Base-by-base conservation (phyloP, 352 stramenopile genomes). In the Pythium insidiosum region DNA sequence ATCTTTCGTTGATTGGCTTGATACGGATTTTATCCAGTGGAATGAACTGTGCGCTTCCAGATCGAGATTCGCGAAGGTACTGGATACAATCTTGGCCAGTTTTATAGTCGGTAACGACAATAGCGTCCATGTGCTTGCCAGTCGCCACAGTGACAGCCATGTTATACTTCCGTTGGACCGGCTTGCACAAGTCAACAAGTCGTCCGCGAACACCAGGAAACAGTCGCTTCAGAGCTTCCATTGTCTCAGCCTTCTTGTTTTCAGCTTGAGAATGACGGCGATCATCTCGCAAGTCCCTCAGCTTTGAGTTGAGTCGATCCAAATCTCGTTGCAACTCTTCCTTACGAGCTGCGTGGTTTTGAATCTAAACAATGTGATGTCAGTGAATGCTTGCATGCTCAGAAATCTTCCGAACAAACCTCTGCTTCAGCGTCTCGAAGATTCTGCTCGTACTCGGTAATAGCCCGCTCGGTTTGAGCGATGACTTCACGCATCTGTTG, bases 91-190 rank as follows among this genome's bases (percentile, higher is more conserved):
- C 79, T 65, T 90, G 74, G 2, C 64, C 79, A 20, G 76, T 94
- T 43, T 80, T 85, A 50, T 84, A 84, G 38, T 94, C 74, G 1
- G 38, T 44, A 12, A 94, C 81, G 39, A 94, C 81, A 25, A 94
- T 70, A 16, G 84, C 76, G 53, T 99, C 95, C 91, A 98, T 98
- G 66, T 98, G 87, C 44, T 97, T 98, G 36, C 96, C 96, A n/a
- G 88, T 95, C 22, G 95, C 96, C 2, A 98, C 92, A 1, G 93
- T 97, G 18, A 99, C 91, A 19, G 95, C 96, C 60, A 98, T 84
- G 62, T 98, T 97, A 72, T 98, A 99, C 49, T 96, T 93, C 26
- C 91, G 72, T 57, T 98, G 92, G 16, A 92, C 87, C 1, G 97
- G 96, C 35, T 95, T 97, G 72, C 94, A 99, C 6, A 99, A 61